Evolutionary conservation across 805 yeast species (phyloP).

Genomic region (Lipomyces sp.): DNA sequence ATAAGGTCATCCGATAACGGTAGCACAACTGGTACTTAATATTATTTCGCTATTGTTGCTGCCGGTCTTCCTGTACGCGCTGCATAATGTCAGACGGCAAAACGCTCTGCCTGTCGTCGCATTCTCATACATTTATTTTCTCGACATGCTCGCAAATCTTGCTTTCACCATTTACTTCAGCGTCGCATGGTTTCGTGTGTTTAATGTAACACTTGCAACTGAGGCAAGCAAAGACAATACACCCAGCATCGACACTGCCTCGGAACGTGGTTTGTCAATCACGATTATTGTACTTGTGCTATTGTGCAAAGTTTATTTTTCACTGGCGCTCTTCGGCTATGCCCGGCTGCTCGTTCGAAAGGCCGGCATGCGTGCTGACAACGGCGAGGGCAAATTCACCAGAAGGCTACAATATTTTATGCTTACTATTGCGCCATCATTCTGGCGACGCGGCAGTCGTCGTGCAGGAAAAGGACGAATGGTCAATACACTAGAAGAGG

Average conservation of each 20-base stretch:
- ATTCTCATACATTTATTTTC: constrained; percentile 62
- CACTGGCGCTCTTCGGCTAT: constrained; percentile 52
- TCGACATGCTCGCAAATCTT: constrained; percentile 70
- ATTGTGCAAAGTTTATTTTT: constrained; percentile 37
- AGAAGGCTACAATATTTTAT: constrained; percentile 25
- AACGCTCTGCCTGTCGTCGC: constrained; percentile 65
- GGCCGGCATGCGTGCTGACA: constrained; percentile 46
- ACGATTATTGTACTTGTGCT: constrained; percentile 33
- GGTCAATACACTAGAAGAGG: constrained; percentile 29
- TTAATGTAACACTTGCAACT: constrained; percentile 8
- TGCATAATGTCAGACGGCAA: constrained; percentile 56
- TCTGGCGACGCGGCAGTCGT: constrained; percentile 35
- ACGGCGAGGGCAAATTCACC: constrained; percentile 35
- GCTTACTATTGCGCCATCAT: constrained; percentile 27
- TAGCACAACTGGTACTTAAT: constrained; percentile 82
- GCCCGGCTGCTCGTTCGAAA: constrained; percentile 58
- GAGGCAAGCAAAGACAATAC: constrained; percentile 16
- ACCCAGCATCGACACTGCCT: constrained; percentile 24
- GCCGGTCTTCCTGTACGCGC: constrained; percentile 68
- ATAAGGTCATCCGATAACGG: constrained; percentile 76
- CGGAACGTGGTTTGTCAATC: constrained; percentile 39
- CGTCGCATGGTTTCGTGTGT: constrained; percentile 66
- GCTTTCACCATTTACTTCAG: constrained; percentile 76
- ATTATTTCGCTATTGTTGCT: constrained; percentile 64
- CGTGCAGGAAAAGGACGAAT: constrained; percentile 37